These are phyloP conservation scores for Umbelopsis sp. DNA, from an alignment of 192 early-diverging fungal species.

Conservation along the genomic window DNA sequence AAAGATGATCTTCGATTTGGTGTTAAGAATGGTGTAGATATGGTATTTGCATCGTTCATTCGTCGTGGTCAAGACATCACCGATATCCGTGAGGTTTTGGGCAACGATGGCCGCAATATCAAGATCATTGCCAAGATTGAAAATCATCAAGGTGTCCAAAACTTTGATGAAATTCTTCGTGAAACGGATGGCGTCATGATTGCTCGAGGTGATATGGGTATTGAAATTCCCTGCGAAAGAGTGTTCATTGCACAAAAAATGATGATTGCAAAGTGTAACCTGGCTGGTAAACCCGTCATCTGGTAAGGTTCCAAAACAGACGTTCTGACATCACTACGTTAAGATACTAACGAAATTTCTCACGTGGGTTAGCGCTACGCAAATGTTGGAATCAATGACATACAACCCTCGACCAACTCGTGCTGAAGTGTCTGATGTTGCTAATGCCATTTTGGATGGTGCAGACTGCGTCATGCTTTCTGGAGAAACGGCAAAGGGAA, in stretches of 20 bases:
- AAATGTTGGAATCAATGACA: conserved; percentile 98
- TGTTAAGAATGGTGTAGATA: conserved; percentile 91
- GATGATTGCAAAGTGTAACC: conserved; percentile 98
- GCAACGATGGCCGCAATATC: conserved; percentile 81
- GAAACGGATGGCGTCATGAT: conserved; percentile 98
- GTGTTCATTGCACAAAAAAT: conserved; percentile 96
- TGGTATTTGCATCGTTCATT: conserved; percentile 97
- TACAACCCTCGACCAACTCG: conserved; percentile 97
- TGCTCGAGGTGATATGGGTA: conserved; percentile 97
- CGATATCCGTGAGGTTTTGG: conserved; percentile 87
- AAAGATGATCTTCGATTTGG: conserved; percentile 89
- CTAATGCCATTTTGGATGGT: conserved; percentile 97
- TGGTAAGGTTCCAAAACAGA: conserved; percentile 48
- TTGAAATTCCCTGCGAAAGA: conserved; percentile 93
- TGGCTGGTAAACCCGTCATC: conserved; percentile 95
- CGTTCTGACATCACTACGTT: not conserved
- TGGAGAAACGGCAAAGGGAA: conserved; percentile 97
- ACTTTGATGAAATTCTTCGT: conserved; percentile 97
- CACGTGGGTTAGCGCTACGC: conserved; percentile 73
- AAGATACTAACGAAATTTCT: not conserved
- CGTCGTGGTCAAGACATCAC: conserved; percentile 88
- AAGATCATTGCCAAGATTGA: conserved; percentile 98
- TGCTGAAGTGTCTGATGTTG: conserved; percentile 98
- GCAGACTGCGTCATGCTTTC: conserved; percentile 99
- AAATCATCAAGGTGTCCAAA: conserved; percentile 95